phyloP scores from a whole-genome alignment of 495 filamentous ascomycete species.

The Trypethelium eluteriae region DNA sequence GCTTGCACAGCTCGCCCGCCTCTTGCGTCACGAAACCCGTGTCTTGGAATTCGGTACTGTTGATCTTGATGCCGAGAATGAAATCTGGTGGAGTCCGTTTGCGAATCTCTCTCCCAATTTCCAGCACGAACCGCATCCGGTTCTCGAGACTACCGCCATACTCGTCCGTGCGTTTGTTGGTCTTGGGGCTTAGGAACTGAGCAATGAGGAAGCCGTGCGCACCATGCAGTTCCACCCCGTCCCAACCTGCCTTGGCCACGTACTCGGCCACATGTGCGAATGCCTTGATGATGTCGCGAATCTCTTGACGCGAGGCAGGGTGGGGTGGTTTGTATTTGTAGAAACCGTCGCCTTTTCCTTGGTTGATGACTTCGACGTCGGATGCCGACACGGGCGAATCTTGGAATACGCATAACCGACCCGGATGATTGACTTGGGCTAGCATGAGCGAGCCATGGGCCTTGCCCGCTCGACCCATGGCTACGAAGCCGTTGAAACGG shows the following conservation, averaged over 20 bases:
- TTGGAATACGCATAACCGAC: too few species aligned
- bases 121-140: conserved; percentile 17
- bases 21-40: conserved; percentile 25
- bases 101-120: conserved; percentile 24
- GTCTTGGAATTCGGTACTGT: conserved; percentile 28
- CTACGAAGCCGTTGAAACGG: too few species aligned
- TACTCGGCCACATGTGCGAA: too few species aligned
- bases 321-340: too few species aligned
- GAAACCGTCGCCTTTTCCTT: too few species aligned
- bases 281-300: too few species aligned
- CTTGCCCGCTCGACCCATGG: too few species aligned
- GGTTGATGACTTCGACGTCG: too few species aligned
- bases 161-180: conserved; percentile 20
- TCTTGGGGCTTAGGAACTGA: conserved; percentile 19
- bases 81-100: conserved; percentile 19
- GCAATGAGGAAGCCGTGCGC: conserved; percentile 22
- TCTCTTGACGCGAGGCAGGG: too few species aligned
- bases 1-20: conserved; percentile 25
- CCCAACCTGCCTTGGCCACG: conserved; percentile 14
- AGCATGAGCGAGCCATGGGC: too few species aligned
- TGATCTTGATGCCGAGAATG: conserved; percentile 27
- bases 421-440: too few species aligned
- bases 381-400: too few species aligned
- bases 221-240: conserved; percentile 18
- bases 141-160: conserved; percentile 19